phyloP scores from a whole-genome alignment of 768 basidiomycete genomes.

The Lentinula edodes region DNA sequence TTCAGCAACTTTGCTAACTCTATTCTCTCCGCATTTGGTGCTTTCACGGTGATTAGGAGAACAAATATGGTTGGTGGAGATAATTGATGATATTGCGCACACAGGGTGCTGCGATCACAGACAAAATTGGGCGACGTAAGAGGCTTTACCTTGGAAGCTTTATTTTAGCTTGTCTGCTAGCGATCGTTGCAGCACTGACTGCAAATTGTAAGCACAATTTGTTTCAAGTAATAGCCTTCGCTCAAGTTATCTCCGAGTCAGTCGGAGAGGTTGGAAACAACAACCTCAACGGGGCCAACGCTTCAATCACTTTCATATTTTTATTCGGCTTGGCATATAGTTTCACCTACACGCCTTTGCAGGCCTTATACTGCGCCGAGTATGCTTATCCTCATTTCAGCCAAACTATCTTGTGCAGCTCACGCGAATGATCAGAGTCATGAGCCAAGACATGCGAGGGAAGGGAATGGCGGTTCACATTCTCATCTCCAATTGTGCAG shows the following conservation, averaged over 20 bases:
- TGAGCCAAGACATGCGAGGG: conserved; percentile 21
- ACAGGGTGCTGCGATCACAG: conserved; percentile 17
- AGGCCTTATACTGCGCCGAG: conserved; percentile 22
- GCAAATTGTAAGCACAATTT: conserved; percentile 13
- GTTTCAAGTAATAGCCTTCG: neutral
- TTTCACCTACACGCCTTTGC: conserved; percentile 21
- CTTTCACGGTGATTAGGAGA: conserved; percentile 11
- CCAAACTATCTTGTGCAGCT: neutral
- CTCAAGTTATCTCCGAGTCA: neutral
- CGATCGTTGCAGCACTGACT: conserved; percentile 17
- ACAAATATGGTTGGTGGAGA: neutral
- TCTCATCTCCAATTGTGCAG: conserved; percentile 20
- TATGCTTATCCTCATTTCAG: conserved; percentile 1
- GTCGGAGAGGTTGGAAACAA: conserved; percentile 16
- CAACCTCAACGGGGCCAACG: conserved; percentile 17
- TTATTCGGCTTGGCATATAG: conserved; percentile 19
- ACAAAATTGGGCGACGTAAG: conserved; percentile 17
- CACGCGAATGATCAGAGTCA: conserved; percentile 11
- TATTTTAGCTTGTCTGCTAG: conserved; percentile 16
- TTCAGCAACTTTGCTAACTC: conserved; percentile 21
- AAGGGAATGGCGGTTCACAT: conserved; percentile 24
- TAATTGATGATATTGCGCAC: neutral
- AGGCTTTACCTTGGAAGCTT: conserved; percentile 18
- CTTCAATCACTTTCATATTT: conserved; percentile 21
- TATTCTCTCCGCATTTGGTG: conserved; percentile 19